Evolutionary conservation across 169 alveolate genomes (phyloP), one percentile per base, ranked within the genome.

Genomic region (Prorocentrum cordatum): DNA sequence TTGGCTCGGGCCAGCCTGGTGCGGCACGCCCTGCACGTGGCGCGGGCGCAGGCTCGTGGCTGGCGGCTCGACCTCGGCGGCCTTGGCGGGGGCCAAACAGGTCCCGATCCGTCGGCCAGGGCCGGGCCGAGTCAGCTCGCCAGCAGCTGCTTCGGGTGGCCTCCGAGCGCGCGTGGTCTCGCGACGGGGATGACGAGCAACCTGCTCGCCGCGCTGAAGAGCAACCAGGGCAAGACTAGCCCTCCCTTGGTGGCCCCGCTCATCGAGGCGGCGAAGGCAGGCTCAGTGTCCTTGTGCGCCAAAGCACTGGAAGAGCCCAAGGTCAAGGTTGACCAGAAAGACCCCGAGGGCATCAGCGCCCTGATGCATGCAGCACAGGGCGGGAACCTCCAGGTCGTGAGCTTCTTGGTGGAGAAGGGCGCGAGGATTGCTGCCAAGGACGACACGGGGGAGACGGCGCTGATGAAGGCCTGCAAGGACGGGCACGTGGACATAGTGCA

Each of bases 211-310:
- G 87, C 87, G 39, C 87, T 77, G 36, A 77, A 77, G 42, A 77
- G 87, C 39, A 77, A 77, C 61, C 87, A 77, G 62, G 87, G 87
- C 87, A 77, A 77, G 45, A 77, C 87, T 73, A 77, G 87, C 22
- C 54, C 87, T 6, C 54, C 87, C 12, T 72, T 73, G n/a, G 87
- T 77, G 33, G 54, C 54, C 27, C 87, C 87, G 10, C 73, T 77
- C 33, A 77, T 77, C 26, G 86, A 75, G 86, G 87, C 73, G 16
- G 87, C 73, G 32, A 77, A 77, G 35, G 7, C 64, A n/a, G 73
- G 73, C 31, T 62, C 54, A 32, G 87, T 77, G 39, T 72, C 54
- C 16, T 72, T 72, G 10, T 77, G 87, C 87, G 59, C 73, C 73
- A 77, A 77, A 14, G 80, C 80, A 36, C 36, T 68, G 62, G 80